Conservation (phyloP, 2,329 filamentous ascomycete species). For the Nemania sp. region DNA sequence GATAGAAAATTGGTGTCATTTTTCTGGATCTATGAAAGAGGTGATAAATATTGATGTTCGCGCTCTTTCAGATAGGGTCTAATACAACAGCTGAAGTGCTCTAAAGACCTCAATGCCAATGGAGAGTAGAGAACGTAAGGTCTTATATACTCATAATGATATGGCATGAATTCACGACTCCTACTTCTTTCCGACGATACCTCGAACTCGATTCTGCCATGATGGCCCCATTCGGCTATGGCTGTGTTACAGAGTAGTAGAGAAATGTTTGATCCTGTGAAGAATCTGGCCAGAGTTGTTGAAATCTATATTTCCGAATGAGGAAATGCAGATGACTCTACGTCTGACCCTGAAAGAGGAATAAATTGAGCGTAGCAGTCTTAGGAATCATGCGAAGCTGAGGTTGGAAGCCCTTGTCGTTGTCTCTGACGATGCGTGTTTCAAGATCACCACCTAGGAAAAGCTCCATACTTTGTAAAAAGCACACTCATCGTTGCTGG, state of each 20-base stretch:
- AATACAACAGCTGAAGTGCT: background rate
- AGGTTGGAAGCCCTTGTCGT: background rate
- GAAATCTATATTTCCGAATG: background rate
- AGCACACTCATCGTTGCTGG: no score
- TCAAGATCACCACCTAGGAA: background rate
- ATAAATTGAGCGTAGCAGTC: background rate
- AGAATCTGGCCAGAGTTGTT: background rate
- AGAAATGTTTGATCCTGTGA: background rate
- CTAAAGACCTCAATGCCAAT: background rate
- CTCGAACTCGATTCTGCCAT: background rate
- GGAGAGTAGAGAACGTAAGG: background rate
- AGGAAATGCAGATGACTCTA: background rate
- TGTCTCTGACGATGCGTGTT: background rate
- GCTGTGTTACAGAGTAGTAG: background rate
- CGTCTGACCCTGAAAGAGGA: background rate
- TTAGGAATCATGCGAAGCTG: background rate
- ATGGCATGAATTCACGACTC: background rate
- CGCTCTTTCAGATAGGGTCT: background rate
- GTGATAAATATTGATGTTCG: background rate
- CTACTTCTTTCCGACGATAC: background rate
- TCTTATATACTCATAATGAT: background rate
- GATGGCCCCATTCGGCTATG: background rate
- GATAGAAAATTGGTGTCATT: background rate
- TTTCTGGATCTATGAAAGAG: background rate
- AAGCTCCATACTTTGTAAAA: no score